Evolutionary conservation across 192 early-diverging fungal genomes (phyloP), one percentile per base, ranked within the genome.

Genomic region (Glomus cerebriforme): DNA sequence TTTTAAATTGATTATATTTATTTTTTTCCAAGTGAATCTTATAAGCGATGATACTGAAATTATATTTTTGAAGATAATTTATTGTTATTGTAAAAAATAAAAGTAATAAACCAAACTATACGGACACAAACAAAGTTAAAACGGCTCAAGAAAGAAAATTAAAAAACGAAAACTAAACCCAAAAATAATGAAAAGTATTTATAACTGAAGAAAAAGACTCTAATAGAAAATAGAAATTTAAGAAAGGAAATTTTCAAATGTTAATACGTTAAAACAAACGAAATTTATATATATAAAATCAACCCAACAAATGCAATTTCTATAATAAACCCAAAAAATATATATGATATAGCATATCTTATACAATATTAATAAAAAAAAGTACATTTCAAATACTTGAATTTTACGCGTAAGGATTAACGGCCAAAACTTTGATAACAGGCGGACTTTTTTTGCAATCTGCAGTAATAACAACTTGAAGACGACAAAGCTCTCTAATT

Each of bases 401-500:
- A 2, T 63, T 63, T 73, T 80, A 83, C 17, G 81, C 79, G 78
- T 78, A 87, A 58, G 89, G 89, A 68, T 90, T 90, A 49, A 84
- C 83, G 26, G 87, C 87, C 35, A 87, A 65, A 32, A 90, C 81
- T 73, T 87, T 88, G 71, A 90, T 86, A 32, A 88, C 78, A 80
- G 89, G 87, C 3, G 87, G 89, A 1, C 86, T 87, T 26, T 85
- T 80, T 2, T 86, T 84, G 29, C 85, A 87, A 67, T 90, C 85
- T 10, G 85, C 83, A 2, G 81, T 85, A 65, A 90, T 81, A 71
- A 85, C 78, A 2, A 90, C 87, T 26, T 82, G 73, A 26, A 90
- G 65, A 47, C 81, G 83, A 15, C 82, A 82, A 66, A 88, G 83
- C 22, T 85, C 84, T 37, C 75, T 80, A 69, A 90, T 83, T 1